Conservation (phyloP, 768 basidiomycete genomes). For the Collybiopsis luxurians region DNA sequence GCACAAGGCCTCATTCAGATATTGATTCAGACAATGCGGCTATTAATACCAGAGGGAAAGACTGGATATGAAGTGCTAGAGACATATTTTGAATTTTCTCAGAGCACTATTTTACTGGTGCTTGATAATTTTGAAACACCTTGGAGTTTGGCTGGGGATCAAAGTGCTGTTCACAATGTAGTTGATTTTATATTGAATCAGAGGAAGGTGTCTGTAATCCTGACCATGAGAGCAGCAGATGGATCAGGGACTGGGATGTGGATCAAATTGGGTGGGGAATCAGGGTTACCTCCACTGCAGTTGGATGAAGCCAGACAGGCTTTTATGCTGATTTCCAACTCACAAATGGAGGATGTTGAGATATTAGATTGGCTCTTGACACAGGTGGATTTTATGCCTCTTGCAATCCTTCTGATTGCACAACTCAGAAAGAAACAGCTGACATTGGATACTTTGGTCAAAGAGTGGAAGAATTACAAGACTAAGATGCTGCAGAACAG, state of each 20-base stretch:
- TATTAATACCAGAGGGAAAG: not conserved
- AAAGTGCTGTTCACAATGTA: not conserved
- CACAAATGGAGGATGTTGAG: not conserved
- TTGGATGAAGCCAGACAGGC: not conserved
- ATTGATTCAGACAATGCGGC: not conserved
- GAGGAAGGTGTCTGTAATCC: not conserved
- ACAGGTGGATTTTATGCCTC: not conserved
- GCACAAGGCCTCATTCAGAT: not conserved
- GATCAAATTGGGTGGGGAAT: not conserved
- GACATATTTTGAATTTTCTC: not conserved
- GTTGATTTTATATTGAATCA: not conserved
- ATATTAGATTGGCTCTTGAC: not conserved
- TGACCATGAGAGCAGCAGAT: conserved; percentile 7
- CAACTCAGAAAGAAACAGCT: too few relatives aligned
- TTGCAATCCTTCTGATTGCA: too few relatives aligned
- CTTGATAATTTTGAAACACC: conserved; percentile 9
- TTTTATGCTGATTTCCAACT: not conserved
- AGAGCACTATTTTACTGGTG: not conserved
- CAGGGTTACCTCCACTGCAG: not conserved
- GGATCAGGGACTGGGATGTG: not conserved
- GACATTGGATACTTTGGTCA: too few relatives aligned
- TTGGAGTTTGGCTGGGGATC: not conserved
- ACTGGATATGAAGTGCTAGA: not conserved
- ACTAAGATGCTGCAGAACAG: not conserved
- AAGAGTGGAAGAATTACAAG: too few relatives aligned